Percentiles rank a stretch among this genome's conserved stretches.
These are phyloP conservation scores for Flaveria brownii DNA, from an alignment of 129 eudicot species.

Conservation along the genomic window DNA sequence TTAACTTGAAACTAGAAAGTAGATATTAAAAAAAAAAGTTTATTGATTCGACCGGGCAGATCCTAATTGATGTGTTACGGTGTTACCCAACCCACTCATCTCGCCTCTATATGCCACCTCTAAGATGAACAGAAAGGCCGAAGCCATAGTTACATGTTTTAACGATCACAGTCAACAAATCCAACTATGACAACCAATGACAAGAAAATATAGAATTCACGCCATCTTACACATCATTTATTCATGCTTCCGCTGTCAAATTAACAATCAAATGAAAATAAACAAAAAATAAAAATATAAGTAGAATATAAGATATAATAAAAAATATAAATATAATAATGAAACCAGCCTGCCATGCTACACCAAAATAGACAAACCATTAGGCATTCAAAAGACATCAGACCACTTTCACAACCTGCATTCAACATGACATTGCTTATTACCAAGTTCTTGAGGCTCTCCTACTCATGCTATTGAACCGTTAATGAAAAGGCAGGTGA, in stretches of 20 bases:
- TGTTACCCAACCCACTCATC: too few relatives aligned
- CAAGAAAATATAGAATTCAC: background rate
- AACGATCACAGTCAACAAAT: too few relatives aligned
- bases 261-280: constrained; percentile 23
- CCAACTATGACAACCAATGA: background rate
- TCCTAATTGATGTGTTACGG: too few relatives aligned
- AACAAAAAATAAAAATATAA: background rate
- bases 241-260: constrained; percentile 21
- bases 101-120: too few relatives aligned
- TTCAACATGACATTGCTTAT: constrained; percentile 13
- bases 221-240: constrained; percentile 13
- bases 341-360: constrained; percentile 26
- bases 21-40: too few relatives aligned
- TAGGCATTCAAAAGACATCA: constrained; percentile 26
- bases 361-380: constrained; percentile 22
- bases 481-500: constrained; percentile 32
- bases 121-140: too few relatives aligned
- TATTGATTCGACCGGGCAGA: too few relatives aligned
- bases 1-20: too few relatives aligned
- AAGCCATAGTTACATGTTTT: too few relatives aligned
- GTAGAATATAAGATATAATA: background rate
- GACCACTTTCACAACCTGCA: constrained; percentile 38
- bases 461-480: constrained; percentile 12
- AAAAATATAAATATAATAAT: background rate
- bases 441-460: constrained; percentile 19